A percentile compares a stretch with the other conserved stretches of the same genome.
Conservation (phyloP, 805 yeast species). For the Yamadazyma philogaea region DNA sequence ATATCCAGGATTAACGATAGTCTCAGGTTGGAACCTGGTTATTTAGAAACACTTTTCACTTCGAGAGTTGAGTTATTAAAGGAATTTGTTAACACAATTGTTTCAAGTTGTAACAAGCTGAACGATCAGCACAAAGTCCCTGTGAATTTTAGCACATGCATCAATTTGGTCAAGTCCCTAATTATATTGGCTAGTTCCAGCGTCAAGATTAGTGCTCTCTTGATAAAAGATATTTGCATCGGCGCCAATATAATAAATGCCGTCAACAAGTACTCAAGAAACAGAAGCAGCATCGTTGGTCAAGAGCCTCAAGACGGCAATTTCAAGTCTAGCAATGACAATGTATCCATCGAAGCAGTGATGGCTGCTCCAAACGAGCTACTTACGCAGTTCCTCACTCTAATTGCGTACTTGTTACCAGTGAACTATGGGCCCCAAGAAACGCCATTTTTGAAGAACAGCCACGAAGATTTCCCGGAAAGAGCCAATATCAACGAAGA, state of each 20-base stretch:
- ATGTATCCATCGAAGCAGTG: constrained; percentile 60
- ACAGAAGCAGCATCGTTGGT: neutral
- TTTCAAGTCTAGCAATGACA: constrained; percentile 7
- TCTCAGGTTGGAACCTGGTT: constrained; percentile 41
- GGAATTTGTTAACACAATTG: constrained; percentile 22
- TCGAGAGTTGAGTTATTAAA: constrained; percentile 19
- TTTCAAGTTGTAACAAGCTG: constrained; percentile 25
- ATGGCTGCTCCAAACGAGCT: constrained; percentile 74
- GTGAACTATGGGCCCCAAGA: constrained; percentile 26
- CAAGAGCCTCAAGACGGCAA: constrained; percentile 4
- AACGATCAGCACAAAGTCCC: constrained; percentile 18
- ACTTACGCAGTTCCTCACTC: constrained; percentile 49
- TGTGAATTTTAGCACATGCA: constrained; percentile 35
- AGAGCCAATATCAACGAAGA: constrained; percentile 25
- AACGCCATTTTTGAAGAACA: constrained; percentile 27
- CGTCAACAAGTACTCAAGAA: constrained; percentile 48
- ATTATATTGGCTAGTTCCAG: constrained; percentile 41
- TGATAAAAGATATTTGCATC: constrained; percentile 49
- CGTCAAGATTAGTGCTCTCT: constrained; percentile 38
- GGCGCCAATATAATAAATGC: constrained; percentile 48
- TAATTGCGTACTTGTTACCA: constrained; percentile 62
- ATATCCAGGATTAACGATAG: constrained; percentile 56
- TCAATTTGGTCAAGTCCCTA: constrained; percentile 43
- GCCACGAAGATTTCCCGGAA: constrained; percentile 21
- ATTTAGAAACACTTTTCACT: constrained; percentile 44